Conservation (phyloP, 106 monocot genomes). For the Dactylorhiza incarnata region DNA sequence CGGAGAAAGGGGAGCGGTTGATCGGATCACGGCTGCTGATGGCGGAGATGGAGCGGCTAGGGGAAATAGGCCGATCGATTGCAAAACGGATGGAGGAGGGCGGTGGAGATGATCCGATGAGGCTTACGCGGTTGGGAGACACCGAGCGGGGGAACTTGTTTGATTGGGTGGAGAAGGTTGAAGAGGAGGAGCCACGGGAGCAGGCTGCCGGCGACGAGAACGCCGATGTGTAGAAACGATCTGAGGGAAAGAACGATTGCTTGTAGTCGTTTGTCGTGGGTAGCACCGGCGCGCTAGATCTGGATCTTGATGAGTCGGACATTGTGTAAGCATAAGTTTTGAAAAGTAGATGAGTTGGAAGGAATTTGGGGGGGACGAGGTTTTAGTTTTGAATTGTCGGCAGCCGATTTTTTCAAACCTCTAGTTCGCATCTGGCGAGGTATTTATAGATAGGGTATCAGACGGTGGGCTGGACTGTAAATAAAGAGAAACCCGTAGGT, state of each 20-base stretch:
- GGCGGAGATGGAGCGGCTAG: slow-evolving; percentile 23
- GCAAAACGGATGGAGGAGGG: slow-evolving; percentile 36
- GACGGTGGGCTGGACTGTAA: too few relatives aligned
- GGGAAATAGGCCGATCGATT: slow-evolving; percentile 34
- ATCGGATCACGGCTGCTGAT: neutral
- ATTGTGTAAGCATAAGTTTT: neutral
- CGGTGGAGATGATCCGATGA: slow-evolving; percentile 16
- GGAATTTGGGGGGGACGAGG: too few relatives aligned
- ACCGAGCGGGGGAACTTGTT: slow-evolving; percentile 23
- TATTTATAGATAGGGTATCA: too few relatives aligned
- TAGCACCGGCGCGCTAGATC: slow-evolving; percentile 1
- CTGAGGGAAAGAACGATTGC: slow-evolving; percentile 29
- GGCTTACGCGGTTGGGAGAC: slow-evolving; percentile 51
- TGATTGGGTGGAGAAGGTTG: slow-evolving; percentile 4
- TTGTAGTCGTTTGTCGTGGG: neutral
- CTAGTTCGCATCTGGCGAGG: too few relatives aligned
- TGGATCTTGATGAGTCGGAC: neutral
- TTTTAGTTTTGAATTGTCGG: too few relatives aligned
- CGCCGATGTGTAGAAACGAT: slow-evolving; percentile 10
- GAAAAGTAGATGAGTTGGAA: too few relatives aligned
- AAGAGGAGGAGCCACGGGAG: slow-evolving; percentile 14
- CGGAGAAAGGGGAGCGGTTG: slow-evolving; percentile 4
- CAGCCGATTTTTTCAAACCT: too few relatives aligned
- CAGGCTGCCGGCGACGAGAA: neutral
- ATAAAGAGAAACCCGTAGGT: too few relatives aligned